A percentile compares a stretch with the other conserved stretches of the same genome.
Evolutionary conservation across 495 filamentous ascomycete species (phyloP).

Genomic region (Neurospora sp.): DNA sequence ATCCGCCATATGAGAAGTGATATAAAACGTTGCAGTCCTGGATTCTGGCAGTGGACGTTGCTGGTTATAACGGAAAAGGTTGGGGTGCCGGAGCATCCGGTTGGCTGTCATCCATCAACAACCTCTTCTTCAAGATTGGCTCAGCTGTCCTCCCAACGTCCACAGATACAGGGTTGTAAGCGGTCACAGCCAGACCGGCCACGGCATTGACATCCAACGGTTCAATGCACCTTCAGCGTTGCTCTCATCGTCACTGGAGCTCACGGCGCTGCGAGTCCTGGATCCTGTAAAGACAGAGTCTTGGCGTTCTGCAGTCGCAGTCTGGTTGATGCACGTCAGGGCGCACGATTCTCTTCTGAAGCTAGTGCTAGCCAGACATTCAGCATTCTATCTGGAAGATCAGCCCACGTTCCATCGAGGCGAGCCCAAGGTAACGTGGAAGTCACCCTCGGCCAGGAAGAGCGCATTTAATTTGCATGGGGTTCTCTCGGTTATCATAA

Average conservation of each 20-base stretch:
- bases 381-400: background rate
- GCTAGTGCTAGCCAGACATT: background rate
- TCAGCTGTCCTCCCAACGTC: background rate
- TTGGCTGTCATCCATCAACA: background rate
- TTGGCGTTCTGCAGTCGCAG: background rate
- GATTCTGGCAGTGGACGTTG: background rate
- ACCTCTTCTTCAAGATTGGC: background rate
- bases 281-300: background rate
- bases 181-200: background rate
- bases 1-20: background rate
- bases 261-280: background rate
- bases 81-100: background rate
- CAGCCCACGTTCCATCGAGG: background rate
- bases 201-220: background rate
- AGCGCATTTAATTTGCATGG: background rate
- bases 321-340: background rate
- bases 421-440: background rate
- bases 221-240: background rate
- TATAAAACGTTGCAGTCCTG: background rate
- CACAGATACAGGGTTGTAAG: background rate
- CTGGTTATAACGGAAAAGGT: background rate
- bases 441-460: background rate
- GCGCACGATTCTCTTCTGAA: background rate
- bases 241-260: background rate
- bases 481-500: background rate